Evolutionary conservation across 2,329 filamentous ascomycete species (phyloP).

Genomic region (Macrophomina tecta): DNA sequence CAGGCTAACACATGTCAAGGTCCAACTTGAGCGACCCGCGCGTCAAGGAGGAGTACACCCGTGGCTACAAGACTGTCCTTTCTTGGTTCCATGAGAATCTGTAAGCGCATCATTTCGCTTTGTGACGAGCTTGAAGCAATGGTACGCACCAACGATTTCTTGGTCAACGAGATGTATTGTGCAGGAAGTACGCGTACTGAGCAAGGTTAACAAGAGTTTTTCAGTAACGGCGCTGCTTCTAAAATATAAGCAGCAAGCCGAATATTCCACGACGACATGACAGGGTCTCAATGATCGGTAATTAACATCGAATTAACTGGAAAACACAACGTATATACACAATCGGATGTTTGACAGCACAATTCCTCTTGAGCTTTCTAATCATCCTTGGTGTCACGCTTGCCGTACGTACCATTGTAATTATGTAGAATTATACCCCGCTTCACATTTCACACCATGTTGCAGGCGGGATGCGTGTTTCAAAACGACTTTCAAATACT

Average conservation of each 20-base stretch:
- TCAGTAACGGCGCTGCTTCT: not conserved
- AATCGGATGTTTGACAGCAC: no score
- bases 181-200: no score
- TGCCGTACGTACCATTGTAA: no score
- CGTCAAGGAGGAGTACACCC: conserved; percentile 58
- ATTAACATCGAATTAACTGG: not conserved
- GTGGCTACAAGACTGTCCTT: conserved; percentile 56
- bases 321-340: not conserved
- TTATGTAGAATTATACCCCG: no score
- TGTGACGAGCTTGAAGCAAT: conserved; percentile 11
- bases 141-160: conserved; percentile 4
- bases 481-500: no score
- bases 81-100: conserved; percentile 60
- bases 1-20: conserved; percentile 32
- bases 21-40: conserved; percentile 54
- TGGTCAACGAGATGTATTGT: not conserved
- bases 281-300: not conserved
- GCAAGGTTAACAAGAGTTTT: not conserved
- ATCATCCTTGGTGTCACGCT: no score
- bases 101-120: conserved; percentile 45
- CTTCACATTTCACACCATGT: no score
- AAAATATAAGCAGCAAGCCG: not conserved
- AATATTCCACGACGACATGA: not conserved
- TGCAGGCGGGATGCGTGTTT: no score
- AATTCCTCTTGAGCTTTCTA: no score